Evolutionary conservation across 768 basidiomycete genomes (phyloP).

Genomic region (Tremella fuciformis): DNA sequence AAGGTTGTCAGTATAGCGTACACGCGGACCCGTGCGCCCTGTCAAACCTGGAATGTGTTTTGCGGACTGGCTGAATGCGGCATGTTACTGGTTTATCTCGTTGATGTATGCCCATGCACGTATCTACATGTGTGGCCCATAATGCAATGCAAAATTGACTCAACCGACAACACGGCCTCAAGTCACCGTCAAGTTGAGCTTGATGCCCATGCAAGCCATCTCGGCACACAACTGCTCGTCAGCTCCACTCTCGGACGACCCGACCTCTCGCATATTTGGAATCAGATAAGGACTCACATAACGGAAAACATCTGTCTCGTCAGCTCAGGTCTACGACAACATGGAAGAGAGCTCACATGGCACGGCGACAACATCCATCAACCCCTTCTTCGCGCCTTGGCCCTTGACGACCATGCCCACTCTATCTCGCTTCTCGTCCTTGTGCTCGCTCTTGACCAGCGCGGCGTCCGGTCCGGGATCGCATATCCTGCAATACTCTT

Average conservation of each 20-base stretch:
- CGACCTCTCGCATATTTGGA: neutral
- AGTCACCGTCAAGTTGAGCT: conserved; percentile 72
- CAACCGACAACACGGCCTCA: too few relatives aligned
- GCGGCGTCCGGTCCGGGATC: conserved; percentile 56
- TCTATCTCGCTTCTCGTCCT: conserved; percentile 59
- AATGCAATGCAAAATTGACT: too few relatives aligned
- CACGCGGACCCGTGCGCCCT: too few relatives aligned
- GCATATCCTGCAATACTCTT: conserved; percentile 96
- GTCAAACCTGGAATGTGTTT: too few relatives aligned
- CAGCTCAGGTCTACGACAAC: conserved; percentile 1
- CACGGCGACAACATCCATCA: conserved; percentile 91
- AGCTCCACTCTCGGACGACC: neutral
- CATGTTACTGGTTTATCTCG: too few relatives aligned
- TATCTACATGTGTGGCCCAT: too few relatives aligned
- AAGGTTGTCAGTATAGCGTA: too few relatives aligned
- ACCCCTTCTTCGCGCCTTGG: conserved; percentile 54
- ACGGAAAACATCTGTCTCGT: conserved; percentile 7
- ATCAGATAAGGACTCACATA: conserved; percentile 4
- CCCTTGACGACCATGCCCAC: conserved; percentile 54
- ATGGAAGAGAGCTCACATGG: conserved; percentile 66
- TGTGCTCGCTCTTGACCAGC: conserved; percentile 63
- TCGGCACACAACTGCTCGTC: conserved; percentile 59
- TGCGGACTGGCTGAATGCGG: too few relatives aligned
- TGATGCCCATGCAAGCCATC: conserved; percentile 97
- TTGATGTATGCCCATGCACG: too few relatives aligned